Evolutionary conservation across 352 stramenopile genomes (phyloP).

Genomic region (Phytophthora kernoviae): DNA sequence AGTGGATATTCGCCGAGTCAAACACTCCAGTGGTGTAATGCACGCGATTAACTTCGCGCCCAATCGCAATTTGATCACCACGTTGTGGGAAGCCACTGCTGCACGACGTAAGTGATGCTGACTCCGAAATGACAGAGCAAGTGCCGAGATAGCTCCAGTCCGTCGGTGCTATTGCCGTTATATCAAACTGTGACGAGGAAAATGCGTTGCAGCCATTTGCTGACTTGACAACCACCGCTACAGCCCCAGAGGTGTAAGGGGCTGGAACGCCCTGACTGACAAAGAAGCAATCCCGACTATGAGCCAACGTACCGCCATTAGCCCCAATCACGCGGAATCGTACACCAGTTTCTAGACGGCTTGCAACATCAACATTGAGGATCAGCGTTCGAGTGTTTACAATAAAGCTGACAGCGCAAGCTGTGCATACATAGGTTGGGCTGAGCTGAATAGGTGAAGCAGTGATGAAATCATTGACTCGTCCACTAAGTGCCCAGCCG

Average conservation of each 20-base stretch:
- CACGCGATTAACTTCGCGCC: constrained; percentile 73
- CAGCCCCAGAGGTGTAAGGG: constrained; percentile 32
- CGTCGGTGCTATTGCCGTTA: constrained; percentile 59
- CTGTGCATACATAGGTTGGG: constrained; percentile 54
- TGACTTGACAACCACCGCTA: constrained; percentile 49
- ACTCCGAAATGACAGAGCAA: constrained; percentile 42
- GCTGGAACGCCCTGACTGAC: constrained; percentile 49
- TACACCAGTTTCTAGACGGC: constrained; percentile 57
- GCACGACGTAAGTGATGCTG: constrained; percentile 42
- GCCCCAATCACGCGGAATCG: constrained; percentile 67
- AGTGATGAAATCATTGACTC: constrained; percentile 79
- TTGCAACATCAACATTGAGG: constrained; percentile 62
- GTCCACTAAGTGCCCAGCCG: constrained; percentile 89
- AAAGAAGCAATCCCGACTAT: constrained; percentile 72
- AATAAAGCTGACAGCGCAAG: constrained; percentile 61
- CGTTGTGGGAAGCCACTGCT: constrained; percentile 62
- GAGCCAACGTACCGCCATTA: constrained; percentile 60
- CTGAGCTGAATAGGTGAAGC: constrained; percentile 44
- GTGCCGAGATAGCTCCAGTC: constrained; percentile 80
- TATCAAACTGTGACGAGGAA: constrained; percentile 33
- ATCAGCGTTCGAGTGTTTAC: constrained; percentile 48
- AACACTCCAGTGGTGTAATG: constrained; percentile 58
- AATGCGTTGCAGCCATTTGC: constrained; percentile 69
- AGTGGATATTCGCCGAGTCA: constrained; percentile 71
- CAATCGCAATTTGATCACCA: constrained; percentile 84